A percentile compares a stretch with the other conserved stretches of the same genome.
Evolutionary conservation across 1,284 basidiomycete genomes (phyloP).

Genomic region (Vanrija sp.): DNA sequence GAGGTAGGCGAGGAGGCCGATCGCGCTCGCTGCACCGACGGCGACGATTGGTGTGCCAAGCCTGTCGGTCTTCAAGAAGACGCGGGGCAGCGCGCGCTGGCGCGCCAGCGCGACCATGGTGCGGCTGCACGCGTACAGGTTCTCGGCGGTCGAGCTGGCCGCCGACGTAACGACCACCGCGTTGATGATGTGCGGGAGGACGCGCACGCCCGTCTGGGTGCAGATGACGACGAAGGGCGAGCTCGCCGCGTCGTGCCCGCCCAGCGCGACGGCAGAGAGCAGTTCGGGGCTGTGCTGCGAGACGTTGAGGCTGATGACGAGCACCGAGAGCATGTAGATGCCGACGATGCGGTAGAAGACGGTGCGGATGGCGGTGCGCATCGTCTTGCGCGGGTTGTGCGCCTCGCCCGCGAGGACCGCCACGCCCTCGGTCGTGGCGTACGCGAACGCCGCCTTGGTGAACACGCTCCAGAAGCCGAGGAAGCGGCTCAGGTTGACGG

Average conservation of each 20-base stretch:
- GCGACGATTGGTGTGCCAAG: conserved; percentile 63
- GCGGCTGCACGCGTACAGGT: conserved; percentile 52
- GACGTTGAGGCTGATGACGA: conserved; percentile 35
- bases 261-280: conserved; percentile 52
- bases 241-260: conserved; percentile 60
- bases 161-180: conserved; percentile 61
- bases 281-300: conserved; percentile 38
- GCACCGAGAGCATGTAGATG: conserved; percentile 53
- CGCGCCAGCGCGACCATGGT: conserved; percentile 52
- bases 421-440: conserved; percentile 44
- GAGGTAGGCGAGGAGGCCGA: conserved; percentile 54
- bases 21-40: conserved; percentile 63
- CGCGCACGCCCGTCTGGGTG: conserved; percentile 65
- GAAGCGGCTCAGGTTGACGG: conserved; percentile 44
- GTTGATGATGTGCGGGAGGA: conserved; percentile 61
- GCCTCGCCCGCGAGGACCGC: conserved; percentile 50
- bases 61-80: conserved; percentile 58
- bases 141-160: conserved; percentile 54
- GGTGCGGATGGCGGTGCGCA: conserved; percentile 53
- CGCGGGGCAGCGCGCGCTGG: conserved; percentile 57
- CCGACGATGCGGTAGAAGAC: conserved; percentile 52
- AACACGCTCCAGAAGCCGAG: conserved; percentile 61
- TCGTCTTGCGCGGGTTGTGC: conserved; percentile 62
- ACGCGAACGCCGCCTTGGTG: conserved; percentile 27
- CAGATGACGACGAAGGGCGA: conserved; percentile 74